These are phyloP conservation scores for Scedosporium minutisporum DNA, from an alignment of 2,329 filamentous ascomycete genomes.

Conservation along the genomic window DNA sequence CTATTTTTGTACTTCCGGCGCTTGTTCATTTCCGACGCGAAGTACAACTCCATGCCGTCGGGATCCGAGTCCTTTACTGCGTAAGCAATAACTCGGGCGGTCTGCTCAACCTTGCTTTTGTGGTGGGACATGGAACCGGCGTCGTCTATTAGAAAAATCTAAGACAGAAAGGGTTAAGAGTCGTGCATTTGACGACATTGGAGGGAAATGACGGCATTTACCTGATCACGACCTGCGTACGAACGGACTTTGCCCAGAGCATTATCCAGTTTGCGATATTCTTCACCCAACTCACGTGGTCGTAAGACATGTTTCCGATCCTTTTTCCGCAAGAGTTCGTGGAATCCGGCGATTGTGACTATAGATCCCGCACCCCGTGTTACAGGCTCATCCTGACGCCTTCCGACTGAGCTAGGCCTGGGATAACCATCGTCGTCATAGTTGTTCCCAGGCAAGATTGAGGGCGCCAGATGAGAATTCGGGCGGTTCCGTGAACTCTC, in stretches of 20 bases:
- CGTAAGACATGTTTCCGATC: no score
- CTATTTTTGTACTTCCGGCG: neutral
- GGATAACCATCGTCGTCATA: no score
- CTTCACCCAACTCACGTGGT: no score
- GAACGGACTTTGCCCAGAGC: neutral
- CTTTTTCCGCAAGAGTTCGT: no score
- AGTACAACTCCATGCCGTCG: neutral
- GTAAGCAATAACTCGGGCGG: neutral
- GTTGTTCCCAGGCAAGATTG: no score
- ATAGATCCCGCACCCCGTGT: no score
- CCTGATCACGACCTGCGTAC: neutral
- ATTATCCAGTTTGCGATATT: neutral
- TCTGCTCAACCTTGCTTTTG: neutral
- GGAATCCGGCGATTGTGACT: no score
- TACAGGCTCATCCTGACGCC: no score
- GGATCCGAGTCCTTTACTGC: neutral
- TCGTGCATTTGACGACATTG: neutral
- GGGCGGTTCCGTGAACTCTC: no score
- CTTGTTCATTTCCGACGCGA: neutral
- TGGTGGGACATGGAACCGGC: neutral
- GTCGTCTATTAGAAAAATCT: neutral
- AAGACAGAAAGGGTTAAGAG: neutral
- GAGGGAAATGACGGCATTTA: neutral
- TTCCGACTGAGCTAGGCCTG: no score
- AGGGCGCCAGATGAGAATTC: no score